Evolutionary conservation across 2,329 filamentous ascomycete genomes (phyloP), one percentile per base, ranked within the genome.

Genomic region (Verticillium albo-atrum): DNA sequence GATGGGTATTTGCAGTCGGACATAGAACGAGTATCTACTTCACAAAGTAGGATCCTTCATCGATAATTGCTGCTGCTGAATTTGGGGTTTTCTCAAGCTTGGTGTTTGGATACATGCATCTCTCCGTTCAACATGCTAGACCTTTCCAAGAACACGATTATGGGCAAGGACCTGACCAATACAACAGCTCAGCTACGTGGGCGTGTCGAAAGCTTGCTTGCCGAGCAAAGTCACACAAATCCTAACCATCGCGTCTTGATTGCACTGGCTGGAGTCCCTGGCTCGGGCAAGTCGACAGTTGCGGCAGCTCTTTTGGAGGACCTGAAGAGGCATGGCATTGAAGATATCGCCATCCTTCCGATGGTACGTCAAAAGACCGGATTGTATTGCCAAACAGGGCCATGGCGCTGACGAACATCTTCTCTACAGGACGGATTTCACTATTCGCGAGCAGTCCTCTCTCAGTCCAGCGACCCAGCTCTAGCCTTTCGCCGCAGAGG

Each of bases 221-320:
- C n/a, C 30, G 54, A 47, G 28, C 58, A 32, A 34, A 26, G n/a
- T 26, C 20, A 10, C 17, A 42, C 50, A 6, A n/a, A 50, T 10
- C 57, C 58, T n/a, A 23, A 50, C 9, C 50, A 59, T 51, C 67
- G 69, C 6, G 59, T 70, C 17, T 59, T 72, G 5, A 67, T 73
- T 55, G 66, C 67, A 2, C 63, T 73, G 26, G 69, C 70, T 30
- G 71, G 71, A 6, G 67, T 70, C 6, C 71, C 71, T 5, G 71
- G 71, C 15, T 73, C 67, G 7, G 69, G 69, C 30, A 71, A 71
- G 59, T 65, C 68, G 5, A 71, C 69, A 3, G 65, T 71, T 20
- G 64, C 66, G 12, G 59, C 58, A 12, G 64, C 64, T 20, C 56
- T 71, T n/a, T 58, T 67, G 1, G 60, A 63, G 23, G 57, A 53